Evolutionary conservation across 208 protist species (phyloP).

Genomic region (Entamoeba dispar): DNA sequence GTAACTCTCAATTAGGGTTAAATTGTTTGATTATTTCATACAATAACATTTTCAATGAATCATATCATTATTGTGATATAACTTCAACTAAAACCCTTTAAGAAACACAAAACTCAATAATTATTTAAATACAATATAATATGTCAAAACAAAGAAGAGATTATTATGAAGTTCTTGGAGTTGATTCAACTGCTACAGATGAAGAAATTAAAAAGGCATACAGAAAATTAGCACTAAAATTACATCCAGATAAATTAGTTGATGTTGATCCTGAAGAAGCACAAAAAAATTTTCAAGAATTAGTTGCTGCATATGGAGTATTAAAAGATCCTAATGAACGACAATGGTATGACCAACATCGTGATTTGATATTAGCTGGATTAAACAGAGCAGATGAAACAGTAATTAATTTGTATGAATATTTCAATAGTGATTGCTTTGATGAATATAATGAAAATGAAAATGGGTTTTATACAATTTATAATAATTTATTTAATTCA

Average conservation of each 20-base stretch:
- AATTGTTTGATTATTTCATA: too few relatives aligned
- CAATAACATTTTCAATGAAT: too few relatives aligned
- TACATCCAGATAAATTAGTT: constrained; percentile 68
- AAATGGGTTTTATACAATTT: background rate
- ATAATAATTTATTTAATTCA: background rate
- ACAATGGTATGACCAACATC: constrained; percentile 78
- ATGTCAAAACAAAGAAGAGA: background rate
- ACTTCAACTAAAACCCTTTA: too few relatives aligned
- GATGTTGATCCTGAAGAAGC: background rate
- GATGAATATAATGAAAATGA: background rate
- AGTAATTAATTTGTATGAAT: background rate
- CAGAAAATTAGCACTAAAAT: constrained; percentile 54
- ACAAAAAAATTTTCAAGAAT: constrained; percentile 26
- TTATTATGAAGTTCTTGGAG: constrained; percentile 7
- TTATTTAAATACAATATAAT: too few relatives aligned
- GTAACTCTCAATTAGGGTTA: too few relatives aligned
- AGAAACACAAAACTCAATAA: too few relatives aligned
- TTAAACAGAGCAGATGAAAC: background rate
- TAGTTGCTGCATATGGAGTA: constrained; percentile 81
- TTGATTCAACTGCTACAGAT: background rate
- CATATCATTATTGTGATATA: too few relatives aligned
- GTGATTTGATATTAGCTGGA: constrained; percentile 39
- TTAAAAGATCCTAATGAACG: constrained; percentile 78
- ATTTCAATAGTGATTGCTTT: background rate
- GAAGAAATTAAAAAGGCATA: constrained; percentile 63